Percentiles rank a stretch among this genome's conserved stretches.
Evolutionary conservation across 1,139 yeast species (phyloP).

Genomic region (Meyerozyma smithsonii): DNA sequence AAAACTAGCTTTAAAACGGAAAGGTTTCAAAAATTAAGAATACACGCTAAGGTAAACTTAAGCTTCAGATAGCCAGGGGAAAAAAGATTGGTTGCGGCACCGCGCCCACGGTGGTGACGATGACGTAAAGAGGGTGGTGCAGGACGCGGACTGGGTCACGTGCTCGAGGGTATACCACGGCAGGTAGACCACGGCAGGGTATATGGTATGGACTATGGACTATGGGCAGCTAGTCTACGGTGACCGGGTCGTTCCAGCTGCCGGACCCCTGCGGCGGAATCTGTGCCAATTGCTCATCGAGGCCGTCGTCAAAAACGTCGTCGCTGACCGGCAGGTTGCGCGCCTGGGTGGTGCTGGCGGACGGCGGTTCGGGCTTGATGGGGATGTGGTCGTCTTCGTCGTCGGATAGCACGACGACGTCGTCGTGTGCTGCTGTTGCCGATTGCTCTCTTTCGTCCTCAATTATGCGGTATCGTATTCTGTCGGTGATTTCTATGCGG

Average conservation of each 20-base stretch:
- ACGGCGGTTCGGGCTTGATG: not conserved
- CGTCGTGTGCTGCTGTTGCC: constrained; percentile 12
- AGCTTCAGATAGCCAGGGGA: not conserved
- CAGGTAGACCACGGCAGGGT: no score
- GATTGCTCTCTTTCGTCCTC: constrained; percentile 18
- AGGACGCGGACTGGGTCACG: not conserved
- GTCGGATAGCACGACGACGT: constrained; percentile 25
- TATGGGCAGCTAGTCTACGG: constrained; percentile 18
- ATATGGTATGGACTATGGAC: no score
- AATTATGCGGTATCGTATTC: constrained; percentile 32
- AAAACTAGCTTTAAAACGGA: not conserved
- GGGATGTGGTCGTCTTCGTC: constrained; percentile 18
- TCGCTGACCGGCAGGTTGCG: constrained; percentile 7
- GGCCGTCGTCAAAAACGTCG: constrained; percentile 20
- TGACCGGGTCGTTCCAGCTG: constrained; percentile 38
- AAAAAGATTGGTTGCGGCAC: constrained; percentile 1
- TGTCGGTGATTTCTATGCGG: constrained; percentile 34
- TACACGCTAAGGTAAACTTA: not conserved
- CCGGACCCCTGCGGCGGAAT: constrained; percentile 20
- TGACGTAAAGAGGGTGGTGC: not conserved
- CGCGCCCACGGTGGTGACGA: not conserved
- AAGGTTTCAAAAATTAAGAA: not conserved
- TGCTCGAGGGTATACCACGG: no score
- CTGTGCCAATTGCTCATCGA: constrained; percentile 16
- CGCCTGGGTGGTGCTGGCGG: not conserved